Percentiles rank a stretch among this genome's conserved stretches.
Evolutionary conservation across 169 alveolate genomes (phyloP).

Genomic region (Eimeria brunetti): DNA sequence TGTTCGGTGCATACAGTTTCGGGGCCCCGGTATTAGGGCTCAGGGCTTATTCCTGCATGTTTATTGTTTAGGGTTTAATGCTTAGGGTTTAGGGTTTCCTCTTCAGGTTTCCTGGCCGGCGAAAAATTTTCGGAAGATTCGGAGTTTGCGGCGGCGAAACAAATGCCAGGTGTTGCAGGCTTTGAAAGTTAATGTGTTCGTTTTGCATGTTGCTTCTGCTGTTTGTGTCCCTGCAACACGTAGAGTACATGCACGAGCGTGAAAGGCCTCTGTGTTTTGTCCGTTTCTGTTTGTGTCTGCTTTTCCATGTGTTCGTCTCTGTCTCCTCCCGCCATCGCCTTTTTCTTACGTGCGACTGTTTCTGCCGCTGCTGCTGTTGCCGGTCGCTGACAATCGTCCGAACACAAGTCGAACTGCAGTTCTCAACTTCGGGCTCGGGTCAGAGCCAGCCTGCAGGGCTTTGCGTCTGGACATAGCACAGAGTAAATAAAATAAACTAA

Average conservation of each 20-base stretch:
- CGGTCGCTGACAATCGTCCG: background rate
- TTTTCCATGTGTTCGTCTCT: background rate
- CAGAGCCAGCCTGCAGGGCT: background rate
- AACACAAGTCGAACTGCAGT: background rate
- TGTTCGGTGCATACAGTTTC: too few relatives aligned
- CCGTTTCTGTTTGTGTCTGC: background rate
- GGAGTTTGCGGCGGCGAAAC: conserved; percentile 29
- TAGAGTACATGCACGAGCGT: background rate
- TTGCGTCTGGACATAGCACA: background rate
- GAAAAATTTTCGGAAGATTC: background rate
- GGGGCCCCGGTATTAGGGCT: background rate
- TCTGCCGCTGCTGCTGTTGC: background rate
- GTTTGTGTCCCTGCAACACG: background rate
- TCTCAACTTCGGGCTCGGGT: background rate
- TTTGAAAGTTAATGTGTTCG: background rate
- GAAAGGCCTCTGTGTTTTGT: background rate
- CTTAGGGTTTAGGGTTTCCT: background rate
- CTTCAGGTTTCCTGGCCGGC: conserved; percentile 24
- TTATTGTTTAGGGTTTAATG: too few relatives aligned
- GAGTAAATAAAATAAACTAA: too few relatives aligned
- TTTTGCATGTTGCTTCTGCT: background rate
- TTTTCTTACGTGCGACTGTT: background rate
- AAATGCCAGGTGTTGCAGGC: conserved; percentile 23
- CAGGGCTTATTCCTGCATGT: background rate
- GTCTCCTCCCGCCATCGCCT: background rate